Conservation (phyloP, 2,329 filamentous ascomycete species). For the Beauveria scarabaeidicola region DNA sequence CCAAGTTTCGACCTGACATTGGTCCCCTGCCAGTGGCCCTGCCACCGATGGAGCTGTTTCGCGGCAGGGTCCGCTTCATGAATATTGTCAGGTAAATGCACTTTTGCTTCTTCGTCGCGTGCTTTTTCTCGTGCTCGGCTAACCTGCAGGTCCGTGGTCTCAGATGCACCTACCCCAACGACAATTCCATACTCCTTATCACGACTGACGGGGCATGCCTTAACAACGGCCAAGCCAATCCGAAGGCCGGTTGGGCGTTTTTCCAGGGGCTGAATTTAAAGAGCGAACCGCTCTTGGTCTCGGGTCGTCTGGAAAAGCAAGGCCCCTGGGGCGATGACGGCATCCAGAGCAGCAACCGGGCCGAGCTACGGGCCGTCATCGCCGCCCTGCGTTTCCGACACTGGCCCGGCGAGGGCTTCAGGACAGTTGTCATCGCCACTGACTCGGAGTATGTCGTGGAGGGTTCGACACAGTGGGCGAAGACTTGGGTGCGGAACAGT, state of each 20-base stretch:
- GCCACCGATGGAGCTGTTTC: conserved; percentile 22
- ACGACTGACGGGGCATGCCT: conserved; percentile 39
- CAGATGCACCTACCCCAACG: conserved; percentile 24
- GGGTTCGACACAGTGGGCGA: conserved; percentile 35
- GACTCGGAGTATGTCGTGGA: conserved; percentile 43
- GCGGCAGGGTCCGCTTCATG: conserved; percentile 5
- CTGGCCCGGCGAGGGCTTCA: conserved; percentile 35
- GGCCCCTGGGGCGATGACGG: conserved; percentile 31
- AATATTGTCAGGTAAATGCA: conserved; percentile 15
- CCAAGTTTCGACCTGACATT: conserved; percentile 22
- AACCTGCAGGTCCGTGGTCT: background rate
- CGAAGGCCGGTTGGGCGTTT: conserved; percentile 34
- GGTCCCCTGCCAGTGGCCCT: too few relatives aligned
- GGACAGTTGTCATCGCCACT: conserved; percentile 41
- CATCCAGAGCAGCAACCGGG: conserved; percentile 41
- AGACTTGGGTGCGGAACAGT: conserved; percentile 33
- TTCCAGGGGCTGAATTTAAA: conserved; percentile 16
- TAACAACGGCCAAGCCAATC: conserved; percentile 29
- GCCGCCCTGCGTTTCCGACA: conserved; percentile 35
- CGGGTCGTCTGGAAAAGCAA: conserved; percentile 31
- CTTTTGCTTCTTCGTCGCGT: background rate
- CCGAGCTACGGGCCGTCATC: conserved; percentile 46
- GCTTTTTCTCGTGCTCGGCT: background rate
- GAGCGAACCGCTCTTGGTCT: conserved; percentile 14
- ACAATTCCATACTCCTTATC: conserved; percentile 28